Evolutionary conservation across 139 green algal genomes (phyloP), one percentile per base, ranked within the genome.

Genomic region (Coelastrella sp.): DNA sequence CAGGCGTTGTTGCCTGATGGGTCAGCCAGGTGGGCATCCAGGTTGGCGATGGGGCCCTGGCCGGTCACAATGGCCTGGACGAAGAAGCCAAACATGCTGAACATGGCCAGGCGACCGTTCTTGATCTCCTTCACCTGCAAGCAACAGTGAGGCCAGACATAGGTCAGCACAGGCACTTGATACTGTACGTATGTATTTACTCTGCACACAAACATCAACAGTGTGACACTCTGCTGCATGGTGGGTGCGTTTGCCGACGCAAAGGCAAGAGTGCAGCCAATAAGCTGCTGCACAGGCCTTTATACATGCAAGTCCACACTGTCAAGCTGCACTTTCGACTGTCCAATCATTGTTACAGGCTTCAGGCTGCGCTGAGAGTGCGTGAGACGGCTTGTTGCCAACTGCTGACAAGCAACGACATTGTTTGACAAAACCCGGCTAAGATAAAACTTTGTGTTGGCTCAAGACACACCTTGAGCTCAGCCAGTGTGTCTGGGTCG

Each of bases 101-200:
- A 95, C 97, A 99, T 99, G 82, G 97, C 97, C 20, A 99, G 95
- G 91, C 97, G 96, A 74, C 97, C 97, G 95, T 99, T 99, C 97
- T 99, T 99, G 93, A 99, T 98, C 95, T 99, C 97, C 97, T 99
- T 99, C 13, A 97, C 64, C 64, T 71, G 64, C 11, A 71, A 20
- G 16, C 16, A 14, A 4, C 64, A 71, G 64, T 14, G 16, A 13
- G 0, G 11, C 11, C 32, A 47, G 32, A 47, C 32, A 1, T 47
- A 47, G 32, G 32, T 47, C 32, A 47, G 32, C 1, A 47, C 32
- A 47, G 32, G 0, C 0, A 47, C 0, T 47, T 47, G 32, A 47
- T 47, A 47, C 32, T 2, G 1, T 47, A 47, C 1, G 32, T 1
- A 47, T 47, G 32, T 47, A 47, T 47, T 47, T 2, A 2, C 32